Base-by-base conservation (phyloP, 2,329 filamentous ascomycete species). In the Xylaria sp. region DNA sequence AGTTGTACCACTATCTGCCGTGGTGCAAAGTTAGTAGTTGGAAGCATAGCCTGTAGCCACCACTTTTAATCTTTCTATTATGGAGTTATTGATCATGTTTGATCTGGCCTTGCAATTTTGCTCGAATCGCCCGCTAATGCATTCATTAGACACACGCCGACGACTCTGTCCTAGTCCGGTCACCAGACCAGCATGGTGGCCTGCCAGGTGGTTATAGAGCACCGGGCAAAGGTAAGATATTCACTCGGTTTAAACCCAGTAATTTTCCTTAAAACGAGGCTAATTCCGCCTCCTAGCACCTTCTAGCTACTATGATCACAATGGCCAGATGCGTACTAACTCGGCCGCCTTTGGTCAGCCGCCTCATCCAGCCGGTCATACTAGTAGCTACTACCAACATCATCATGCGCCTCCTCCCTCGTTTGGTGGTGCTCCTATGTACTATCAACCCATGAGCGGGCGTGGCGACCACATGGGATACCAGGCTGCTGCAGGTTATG, bases 101-200 rank as follows among this genome's bases (percentile, higher is more conserved):
- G 10, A 15, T 37, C 23, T 15, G 38, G 11, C 15, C 25, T 25
- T 15, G 17, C 5, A 27, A 35, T 21, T n/a, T 8, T 40, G 15
- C 23, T 37, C 21, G 46, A 29, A n/a, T 37, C 44, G 37, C 38
- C 11, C 33, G 21, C 43, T 47, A 31, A 47, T 15, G 15, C 43
- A 35, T 35, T 35, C 31, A 35, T 35, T 51, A 84, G 88, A 98
- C 94, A 4, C 94, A 98, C 75, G 94, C 94, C 71, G 94, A 98
- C 74, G 94, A 97, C 79, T 96, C 93, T 41, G 92, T 96, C 40
- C 81, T 88, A 41, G 80, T 85, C 25, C 80, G 84, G 46, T 78
- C 80, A 13, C 79, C 79, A 27, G 85, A 87, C 62, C 80, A 78
- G 58, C 80, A 83, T 63, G 78, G 76, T n/a, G 80, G 79, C 64